Evolutionary conservation across 192 early-diverging fungal species (phyloP).

Genomic region (Haplosporangium gracile): DNA sequence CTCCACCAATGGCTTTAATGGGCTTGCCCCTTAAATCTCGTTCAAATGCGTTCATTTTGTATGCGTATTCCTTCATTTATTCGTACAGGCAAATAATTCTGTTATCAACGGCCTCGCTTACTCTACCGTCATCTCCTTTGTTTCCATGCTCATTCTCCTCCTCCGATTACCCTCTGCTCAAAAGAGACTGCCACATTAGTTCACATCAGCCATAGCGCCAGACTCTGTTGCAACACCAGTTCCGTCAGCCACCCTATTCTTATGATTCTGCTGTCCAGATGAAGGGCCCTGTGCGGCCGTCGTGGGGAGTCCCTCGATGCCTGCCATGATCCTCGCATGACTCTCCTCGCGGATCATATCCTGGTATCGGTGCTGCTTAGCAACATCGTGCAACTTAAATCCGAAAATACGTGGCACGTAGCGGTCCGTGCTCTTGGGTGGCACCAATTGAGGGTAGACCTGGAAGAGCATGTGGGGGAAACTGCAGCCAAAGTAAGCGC

Average conservation of each 20-base stretch:
- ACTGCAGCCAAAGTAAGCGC: constrained; percentile 96
- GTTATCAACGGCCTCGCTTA: background rate
- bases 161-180: background rate
- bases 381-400: constrained; percentile 91
- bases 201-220: constrained; percentile 52
- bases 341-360: constrained; percentile 86
- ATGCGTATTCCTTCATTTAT: background rate
- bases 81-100: background rate
- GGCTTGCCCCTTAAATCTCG: background rate
- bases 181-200: constrained; percentile 1
- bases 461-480: constrained; percentile 98
- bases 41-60: background rate
- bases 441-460: constrained; percentile 86
- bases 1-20: background rate
- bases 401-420: constrained; percentile 99
- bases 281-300: constrained; percentile 25
- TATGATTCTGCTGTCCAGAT: constrained; percentile 27
- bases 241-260: constrained; percentile 27
- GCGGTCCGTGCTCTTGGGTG: constrained; percentile 81
- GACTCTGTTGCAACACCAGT: constrained; percentile 30
- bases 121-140: background rate
- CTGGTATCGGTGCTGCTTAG: constrained; percentile 93
- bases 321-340: constrained; percentile 61
- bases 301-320: constrained; percentile 46
- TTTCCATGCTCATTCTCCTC: background rate